phyloP scores from a whole-genome alignment of 768 basidiomycete species.

The Multifurca ochricompacta region DNA sequence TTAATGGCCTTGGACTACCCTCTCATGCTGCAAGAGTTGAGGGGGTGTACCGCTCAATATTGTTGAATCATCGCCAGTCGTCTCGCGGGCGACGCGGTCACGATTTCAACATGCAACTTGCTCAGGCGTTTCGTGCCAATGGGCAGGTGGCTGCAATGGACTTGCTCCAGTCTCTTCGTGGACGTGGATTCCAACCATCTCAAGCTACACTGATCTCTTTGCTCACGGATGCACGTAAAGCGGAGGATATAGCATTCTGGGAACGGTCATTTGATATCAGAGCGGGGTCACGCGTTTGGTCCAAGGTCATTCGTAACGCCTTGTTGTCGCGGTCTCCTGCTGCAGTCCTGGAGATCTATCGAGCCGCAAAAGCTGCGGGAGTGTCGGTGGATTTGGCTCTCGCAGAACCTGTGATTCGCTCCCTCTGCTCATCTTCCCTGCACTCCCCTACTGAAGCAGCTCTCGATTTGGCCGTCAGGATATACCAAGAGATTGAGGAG shows the following conservation, averaged over 20 bases:
- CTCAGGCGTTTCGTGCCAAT: not conserved
- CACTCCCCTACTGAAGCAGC: conserved; percentile 32
- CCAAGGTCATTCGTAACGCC: conserved; percentile 46
- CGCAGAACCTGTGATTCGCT: conserved; percentile 46
- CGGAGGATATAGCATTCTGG: conserved; percentile 23
- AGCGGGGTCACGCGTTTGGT: conserved; percentile 43
- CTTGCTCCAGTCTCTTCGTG: conserved; percentile 3
- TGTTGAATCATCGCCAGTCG: not conserved
- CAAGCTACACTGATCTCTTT: conserved; percentile 14
- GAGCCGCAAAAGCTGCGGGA: conserved; percentile 35
- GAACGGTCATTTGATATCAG: conserved; percentile 35
- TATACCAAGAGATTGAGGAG: conserved; percentile 41
- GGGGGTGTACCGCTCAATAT: conserved; percentile 14
- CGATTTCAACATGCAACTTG: conserved; percentile 12
- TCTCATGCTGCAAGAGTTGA: conserved; percentile 17
- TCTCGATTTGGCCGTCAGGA: conserved; percentile 45
- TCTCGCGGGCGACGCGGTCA: not conserved
- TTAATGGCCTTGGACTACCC: conserved; percentile 11
- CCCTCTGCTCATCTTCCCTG: conserved; percentile 37
- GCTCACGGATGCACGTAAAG: conserved; percentile 3
- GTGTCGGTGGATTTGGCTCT: conserved; percentile 43
- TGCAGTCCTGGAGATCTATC: conserved; percentile 44
- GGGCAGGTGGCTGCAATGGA: conserved; percentile 1
- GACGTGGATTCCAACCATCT: conserved; percentile 12
- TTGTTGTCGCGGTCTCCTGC: conserved; percentile 32